A percentile compares a stretch with the other conserved stretches of the same genome.
Evolutionary conservation across 2,329 filamentous ascomycete species (phyloP).

Genomic region (Aureobasidium sp.): DNA sequence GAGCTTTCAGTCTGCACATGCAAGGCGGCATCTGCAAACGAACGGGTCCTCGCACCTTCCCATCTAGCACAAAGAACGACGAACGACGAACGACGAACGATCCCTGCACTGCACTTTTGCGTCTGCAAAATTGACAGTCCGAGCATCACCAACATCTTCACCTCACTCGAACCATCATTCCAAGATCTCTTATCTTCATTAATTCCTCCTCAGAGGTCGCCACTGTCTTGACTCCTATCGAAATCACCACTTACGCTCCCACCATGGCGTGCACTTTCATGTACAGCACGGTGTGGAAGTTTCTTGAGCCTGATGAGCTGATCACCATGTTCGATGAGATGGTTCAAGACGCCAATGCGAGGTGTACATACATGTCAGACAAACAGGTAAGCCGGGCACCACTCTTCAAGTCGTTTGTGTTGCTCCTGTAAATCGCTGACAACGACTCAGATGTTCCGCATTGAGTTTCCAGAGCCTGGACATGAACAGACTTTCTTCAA

Average conservation of each 20-base stretch:
- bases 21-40: neutral
- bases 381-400: neutral
- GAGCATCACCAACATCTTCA: neutral
- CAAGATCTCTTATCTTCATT: neutral
- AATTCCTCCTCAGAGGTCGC: neutral
- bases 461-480: neutral
- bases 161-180: neutral
- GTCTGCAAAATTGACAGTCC: neutral
- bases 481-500: neutral
- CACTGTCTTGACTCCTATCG: neutral
- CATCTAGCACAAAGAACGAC: neutral
- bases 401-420: neutral
- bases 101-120: neutral
- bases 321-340: conserved; percentile 21
- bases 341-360: conserved; percentile 5
- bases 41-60: neutral
- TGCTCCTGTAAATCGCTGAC: neutral
- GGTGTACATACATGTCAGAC: conserved; percentile 7
- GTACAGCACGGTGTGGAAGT: conserved; percentile 25
- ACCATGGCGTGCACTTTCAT: conserved; percentile 24
- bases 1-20: neutral
- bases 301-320: conserved; percentile 20
- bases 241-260: neutral
- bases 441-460: neutral
- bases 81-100: neutral